Evolutionary conservation across 2,329 filamentous ascomycete species (phyloP), one percentile per base, ranked within the genome.

Genomic region (Cucurbitaria berberidis): DNA sequence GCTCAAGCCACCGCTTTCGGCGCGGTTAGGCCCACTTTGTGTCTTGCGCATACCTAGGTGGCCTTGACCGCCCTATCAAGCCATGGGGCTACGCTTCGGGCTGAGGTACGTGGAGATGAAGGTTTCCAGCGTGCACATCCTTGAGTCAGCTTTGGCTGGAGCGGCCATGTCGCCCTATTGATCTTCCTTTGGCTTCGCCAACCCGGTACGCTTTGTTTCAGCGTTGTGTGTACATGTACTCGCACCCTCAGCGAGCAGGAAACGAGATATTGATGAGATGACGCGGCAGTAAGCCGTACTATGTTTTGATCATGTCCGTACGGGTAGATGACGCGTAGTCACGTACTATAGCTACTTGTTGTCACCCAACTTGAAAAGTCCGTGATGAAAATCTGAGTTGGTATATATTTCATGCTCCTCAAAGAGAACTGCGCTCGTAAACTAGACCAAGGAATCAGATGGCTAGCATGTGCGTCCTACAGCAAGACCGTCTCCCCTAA

Each of bases 1-100:
- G 58, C 60, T 51, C 55, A 55, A 51, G 45, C 56, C 55, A 58
- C 62, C 56, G 54, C 57, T 53, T 63, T 54, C 48, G 58, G 59
- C 48, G 45, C 32, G 24, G 57, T 48, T 56, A 44, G 40, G 41
- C 24, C 38, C 44, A 32, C 51, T 42, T 29, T n/a, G 2, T 29
- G 40, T 42, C n/a, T n/a, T n/a, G n/a, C n/a, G n/a, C 46, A 41
- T 48, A 50, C 56, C 54, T 48, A 48, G 53, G 58, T 48, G 41
- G 26, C 30, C 52, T 45, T 56, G 48, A 40, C 56, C n/a, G n/a
- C n/a, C n/a, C 48, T 55, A 60, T 60, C 51, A 55, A 50, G 48
- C 45, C n/a, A 34, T 48, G 26, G 44, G 32, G 19, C 32, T 29
- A 44, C 43, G 24, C 45, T 42, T 50, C 49, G 50, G 55, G 50